Base-by-base conservation (phyloP, 305 asterid genomes). In the Solanum hybrid region DNA sequence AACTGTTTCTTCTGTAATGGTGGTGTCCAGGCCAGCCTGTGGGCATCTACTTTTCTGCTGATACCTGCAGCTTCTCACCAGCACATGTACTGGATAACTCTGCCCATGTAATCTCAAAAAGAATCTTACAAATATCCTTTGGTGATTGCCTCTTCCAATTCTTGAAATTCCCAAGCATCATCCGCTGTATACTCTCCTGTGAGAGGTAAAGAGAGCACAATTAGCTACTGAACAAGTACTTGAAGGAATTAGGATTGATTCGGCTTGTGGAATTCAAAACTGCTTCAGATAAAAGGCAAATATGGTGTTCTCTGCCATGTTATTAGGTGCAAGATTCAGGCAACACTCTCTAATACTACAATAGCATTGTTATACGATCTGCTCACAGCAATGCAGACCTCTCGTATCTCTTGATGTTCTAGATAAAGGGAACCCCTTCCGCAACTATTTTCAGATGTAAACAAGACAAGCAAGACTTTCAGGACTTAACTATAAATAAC, bases 91-190 rank as follows among this genome's bases (percentile, higher is more conserved):
- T 8, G 40, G 39, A 31, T 29, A 83, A 83, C 74, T 83, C 29
- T 18, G 74, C 10, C 40, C 5, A 3, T 83, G 29, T 37, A 10
- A 46, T 46, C 71, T 46, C 11, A 51, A 88, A 51, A 11, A 29
- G 13, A 71, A 57, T 31, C 76, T 91, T 95, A 97, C 11, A 97
- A 89, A 88, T 96, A 97, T 90, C 94, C 97, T 93, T 95, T 96
- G 86, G 92, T 91, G 87, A 97, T 93, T 91, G 95, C 94, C 91
- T 95, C 96, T 93, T 96, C 99, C 94, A 97, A 90, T 92, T 97
- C 99, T 89, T 89, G 93, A 92, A 95, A 97, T 87, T 97, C 99
- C 99, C 99, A 97, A 29, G 99, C 99, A 91, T 95, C 98, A 79
- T 95, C 97, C 3, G 99, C 98, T 31, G 93, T 91, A 90, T 96